Conservation (phyloP, 2,329 filamentous ascomycete species). For the Rhexocercosporidium sp. region DNA sequence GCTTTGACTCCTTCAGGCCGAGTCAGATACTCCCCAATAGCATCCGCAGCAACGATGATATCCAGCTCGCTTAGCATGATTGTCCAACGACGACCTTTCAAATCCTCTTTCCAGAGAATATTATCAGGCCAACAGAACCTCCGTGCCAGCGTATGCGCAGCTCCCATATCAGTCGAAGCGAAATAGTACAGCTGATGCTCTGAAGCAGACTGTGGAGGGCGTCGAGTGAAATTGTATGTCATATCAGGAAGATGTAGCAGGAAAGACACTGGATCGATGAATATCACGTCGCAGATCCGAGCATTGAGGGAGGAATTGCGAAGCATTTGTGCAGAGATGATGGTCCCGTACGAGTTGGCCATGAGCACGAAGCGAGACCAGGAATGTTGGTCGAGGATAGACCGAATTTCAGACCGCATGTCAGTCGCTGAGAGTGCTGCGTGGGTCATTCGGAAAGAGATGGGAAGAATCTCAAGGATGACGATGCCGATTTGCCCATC, state of each 20-base stretch:
- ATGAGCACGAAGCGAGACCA: slow-evolving; percentile 56
- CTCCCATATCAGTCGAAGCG: slow-evolving; percentile 58
- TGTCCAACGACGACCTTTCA: slow-evolving; percentile 48
- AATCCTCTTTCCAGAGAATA: slow-evolving; percentile 60
- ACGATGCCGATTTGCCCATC: slow-evolving; percentile 59
- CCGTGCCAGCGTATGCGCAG: slow-evolving; percentile 58
- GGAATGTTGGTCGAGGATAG: slow-evolving; percentile 55
- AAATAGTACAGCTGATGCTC: slow-evolving; percentile 63
- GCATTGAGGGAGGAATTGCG: slow-evolving; percentile 44
- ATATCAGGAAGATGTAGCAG: slow-evolving; percentile 63
- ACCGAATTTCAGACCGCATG: slow-evolving; percentile 54
- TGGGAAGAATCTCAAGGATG: slow-evolving; percentile 58
- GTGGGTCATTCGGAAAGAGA: slow-evolving; percentile 59
- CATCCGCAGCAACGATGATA: slow-evolving; percentile 55
- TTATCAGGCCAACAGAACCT: slow-evolving; percentile 65
- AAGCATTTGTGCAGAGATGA: slow-evolving; percentile 60
- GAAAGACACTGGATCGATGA: slow-evolving; percentile 63
- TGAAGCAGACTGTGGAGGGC: slow-evolving; percentile 50
- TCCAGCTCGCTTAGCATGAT: slow-evolving; percentile 56
- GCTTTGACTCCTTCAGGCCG: not conserved
- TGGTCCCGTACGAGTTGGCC: slow-evolving; percentile 56
- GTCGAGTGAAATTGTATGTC: slow-evolving; percentile 59
- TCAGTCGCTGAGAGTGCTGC: slow-evolving; percentile 51
- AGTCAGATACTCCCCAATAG: slow-evolving; percentile 54
- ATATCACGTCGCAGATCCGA: slow-evolving; percentile 52